phyloP scores from a whole-genome alignment of 139 green algal species.

The Coelastrella sp. region DNA sequence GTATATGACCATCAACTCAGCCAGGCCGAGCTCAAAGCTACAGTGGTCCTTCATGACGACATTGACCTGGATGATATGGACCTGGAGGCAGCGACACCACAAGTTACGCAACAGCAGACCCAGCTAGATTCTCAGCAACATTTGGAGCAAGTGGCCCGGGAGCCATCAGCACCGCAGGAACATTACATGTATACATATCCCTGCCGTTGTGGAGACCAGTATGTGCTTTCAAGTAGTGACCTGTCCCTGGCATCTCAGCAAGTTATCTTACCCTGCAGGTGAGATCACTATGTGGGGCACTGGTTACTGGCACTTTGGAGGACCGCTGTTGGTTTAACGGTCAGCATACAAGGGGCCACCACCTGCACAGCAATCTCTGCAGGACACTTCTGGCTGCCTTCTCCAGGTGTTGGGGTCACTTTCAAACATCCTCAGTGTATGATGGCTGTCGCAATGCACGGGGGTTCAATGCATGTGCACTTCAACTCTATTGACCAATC shows the following conservation, averaged over 20 bases:
- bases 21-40: conserved; percentile 19
- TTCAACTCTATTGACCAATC: too few species aligned
- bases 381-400: too few species aligned
- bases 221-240: neutral
- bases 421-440: too few species aligned
- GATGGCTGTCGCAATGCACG: too few species aligned
- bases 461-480: too few species aligned
- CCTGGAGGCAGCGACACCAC: neutral
- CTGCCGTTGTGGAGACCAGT: conserved; percentile 43
- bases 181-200: conserved; percentile 9
- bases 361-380: too few species aligned
- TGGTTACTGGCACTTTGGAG: too few species aligned
- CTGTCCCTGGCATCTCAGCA: conserved; percentile 9
- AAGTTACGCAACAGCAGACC: neutral
- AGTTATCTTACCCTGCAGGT: conserved; percentile 34
- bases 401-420: too few species aligned
- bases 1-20: conserved; percentile 44
- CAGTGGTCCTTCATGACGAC: conserved; percentile 19
- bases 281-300: neutral
- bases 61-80: conserved; percentile 39
- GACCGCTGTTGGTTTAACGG: too few species aligned
- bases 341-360: too few species aligned
- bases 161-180: neutral
- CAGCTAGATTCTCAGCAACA: neutral
- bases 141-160: neutral